phyloP scores from a whole-genome alignment of 2,329 filamentous ascomycete species.

The Phyllosticta paracitricarpa region DNA sequence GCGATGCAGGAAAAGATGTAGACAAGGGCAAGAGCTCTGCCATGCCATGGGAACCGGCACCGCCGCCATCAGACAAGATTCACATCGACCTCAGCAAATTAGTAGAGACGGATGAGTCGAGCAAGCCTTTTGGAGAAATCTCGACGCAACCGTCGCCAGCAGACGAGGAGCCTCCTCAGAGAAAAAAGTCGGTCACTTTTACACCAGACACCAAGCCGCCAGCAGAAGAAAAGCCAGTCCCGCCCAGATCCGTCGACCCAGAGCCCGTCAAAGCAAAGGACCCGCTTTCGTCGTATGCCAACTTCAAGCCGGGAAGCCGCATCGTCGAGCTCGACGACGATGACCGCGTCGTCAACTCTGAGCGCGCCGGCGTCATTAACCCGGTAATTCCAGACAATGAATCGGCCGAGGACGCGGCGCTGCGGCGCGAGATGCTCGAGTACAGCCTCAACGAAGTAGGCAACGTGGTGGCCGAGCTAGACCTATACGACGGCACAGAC shows the following conservation, averaged over 20 bases:
- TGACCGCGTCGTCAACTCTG: slow-evolving; percentile 27
- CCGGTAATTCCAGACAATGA: slow-evolving; percentile 64
- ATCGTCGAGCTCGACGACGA: slow-evolving; percentile 36
- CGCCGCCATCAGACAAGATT: not conserved
- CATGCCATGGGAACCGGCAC: not conserved
- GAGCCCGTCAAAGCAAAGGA: slow-evolving; percentile 14
- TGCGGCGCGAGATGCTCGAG: slow-evolving; percentile 80
- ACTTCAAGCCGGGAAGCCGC: slow-evolving; percentile 24
- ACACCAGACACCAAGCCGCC: slow-evolving; percentile 3
- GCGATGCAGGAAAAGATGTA: not conserved
- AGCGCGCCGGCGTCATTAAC: slow-evolving; percentile 13
- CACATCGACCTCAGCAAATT: not conserved
- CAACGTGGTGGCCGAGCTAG: slow-evolving; percentile 82
- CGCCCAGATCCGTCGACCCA: slow-evolving; percentile 42
- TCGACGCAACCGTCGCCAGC: not conserved
- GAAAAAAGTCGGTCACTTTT: not conserved
- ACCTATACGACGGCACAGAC: slow-evolving; percentile 62
- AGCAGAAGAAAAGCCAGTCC: slow-evolving; percentile 25
- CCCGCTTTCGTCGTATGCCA: slow-evolving; percentile 5
- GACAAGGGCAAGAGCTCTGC: not conserved
- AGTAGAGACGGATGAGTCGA: not conserved
- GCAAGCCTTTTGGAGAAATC: not conserved
- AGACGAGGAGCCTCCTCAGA: not conserved
- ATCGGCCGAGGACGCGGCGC: slow-evolving; percentile 64
- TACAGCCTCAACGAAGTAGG: slow-evolving; percentile 85